phyloP scores from a whole-genome alignment of 352 stramenopile species.

The Phytopythium sindhum region DNA sequence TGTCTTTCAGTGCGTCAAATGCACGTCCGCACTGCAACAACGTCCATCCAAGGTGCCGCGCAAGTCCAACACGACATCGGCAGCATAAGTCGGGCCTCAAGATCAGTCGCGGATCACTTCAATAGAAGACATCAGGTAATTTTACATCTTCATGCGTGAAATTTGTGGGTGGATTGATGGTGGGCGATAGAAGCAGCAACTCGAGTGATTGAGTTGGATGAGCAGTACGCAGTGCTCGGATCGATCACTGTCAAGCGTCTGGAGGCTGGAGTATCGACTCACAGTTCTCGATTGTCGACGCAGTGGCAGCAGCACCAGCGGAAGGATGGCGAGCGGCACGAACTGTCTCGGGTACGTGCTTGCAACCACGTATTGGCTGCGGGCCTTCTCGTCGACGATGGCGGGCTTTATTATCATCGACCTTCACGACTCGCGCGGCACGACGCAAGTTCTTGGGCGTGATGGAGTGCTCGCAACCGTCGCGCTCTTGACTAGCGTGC shows the following conservation, averaged over 20 bases:
- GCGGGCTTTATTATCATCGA: background rate
- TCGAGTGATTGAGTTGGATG: too few species aligned
- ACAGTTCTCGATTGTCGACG: background rate
- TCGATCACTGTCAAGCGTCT: background rate
- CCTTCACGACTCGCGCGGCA: background rate
- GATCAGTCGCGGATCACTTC: background rate
- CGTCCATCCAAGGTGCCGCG: background rate
- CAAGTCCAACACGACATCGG: background rate
- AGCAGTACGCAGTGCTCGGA: background rate
- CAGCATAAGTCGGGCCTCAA: background rate
- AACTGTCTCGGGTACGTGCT: background rate
- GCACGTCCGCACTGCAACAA: slow-evolving; percentile 9
- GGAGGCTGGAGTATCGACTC: background rate
- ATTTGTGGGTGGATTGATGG: slow-evolving; percentile 1
- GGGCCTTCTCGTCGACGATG: background rate
- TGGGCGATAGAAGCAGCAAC: background rate
- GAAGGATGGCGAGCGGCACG: background rate
- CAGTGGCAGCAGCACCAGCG: background rate
- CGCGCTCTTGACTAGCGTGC: background rate
- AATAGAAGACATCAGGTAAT: background rate
- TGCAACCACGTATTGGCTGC: background rate
- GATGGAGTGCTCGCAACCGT: background rate
- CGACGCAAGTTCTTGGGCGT: background rate
- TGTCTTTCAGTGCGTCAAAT: slow-evolving; percentile 26
- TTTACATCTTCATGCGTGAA: background rate